Base-by-base conservation (phyloP, 441 rosid species). In the Gossypium trilobum region DNA sequence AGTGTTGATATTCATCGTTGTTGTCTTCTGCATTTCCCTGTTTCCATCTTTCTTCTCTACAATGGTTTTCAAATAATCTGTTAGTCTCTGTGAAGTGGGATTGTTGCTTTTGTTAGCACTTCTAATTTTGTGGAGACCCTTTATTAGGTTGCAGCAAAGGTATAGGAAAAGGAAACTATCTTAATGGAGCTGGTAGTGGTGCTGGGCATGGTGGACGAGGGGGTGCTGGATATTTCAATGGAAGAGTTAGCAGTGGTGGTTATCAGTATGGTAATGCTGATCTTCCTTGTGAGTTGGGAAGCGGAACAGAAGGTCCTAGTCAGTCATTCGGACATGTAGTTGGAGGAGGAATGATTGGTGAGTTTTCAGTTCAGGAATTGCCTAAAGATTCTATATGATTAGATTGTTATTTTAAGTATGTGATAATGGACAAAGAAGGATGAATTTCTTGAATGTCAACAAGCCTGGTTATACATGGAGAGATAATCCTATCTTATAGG, bases 321-420 rank as follows among this genome's bases (percentile, higher is more conserved):
- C 81, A 74, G 65, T 87, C 89, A 20, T 82, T 85, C 78, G 89
- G 90, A 25, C 85, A 79, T 85, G 89, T 82, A 55, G 72, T 83
- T 81, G 99, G 99, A 65, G 99, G 99, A 68, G 99, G 99, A 72
- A 92, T 95, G 90, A 91, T 92, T 17, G 98, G 99, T 95, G 86
- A 73, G 72, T 71, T 44, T 48, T 54, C 20, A 33, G 56, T 65
- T 65, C 16, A 17, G 22, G 48, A 44, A 23, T 54, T 16, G 44
- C 46, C 44, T 8, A 73, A 61, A 66, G 73, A 22, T 7, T 77
- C 55, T 6, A 4, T 61, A 64, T 16, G 14, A 55, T 20, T 33
- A 29, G 10, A 3, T 64, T 42, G 33, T 56, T 31, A 17, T 6
- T 59, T 62, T 63, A 2, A 13, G 33, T 55, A 29, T 19, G 42